These are phyloP conservation scores for Oryza brachyantha DNA, from an alignment of 176 grass and related monocot species.

Conservation along the genomic window DNA sequence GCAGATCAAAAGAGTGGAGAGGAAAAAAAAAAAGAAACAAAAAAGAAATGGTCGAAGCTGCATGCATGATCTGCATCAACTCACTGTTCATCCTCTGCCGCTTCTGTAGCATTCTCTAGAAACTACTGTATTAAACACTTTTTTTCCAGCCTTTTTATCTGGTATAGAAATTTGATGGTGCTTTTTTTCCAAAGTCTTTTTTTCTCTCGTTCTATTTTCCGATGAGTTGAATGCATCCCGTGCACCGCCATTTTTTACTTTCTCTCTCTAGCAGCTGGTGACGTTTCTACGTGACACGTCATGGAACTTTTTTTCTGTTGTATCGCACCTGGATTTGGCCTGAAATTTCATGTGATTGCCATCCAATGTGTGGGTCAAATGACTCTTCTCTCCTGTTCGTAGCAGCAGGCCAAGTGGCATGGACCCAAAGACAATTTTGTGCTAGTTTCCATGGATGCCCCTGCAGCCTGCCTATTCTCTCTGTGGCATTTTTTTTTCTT, in stretches of 20 bases:
- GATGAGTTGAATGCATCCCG: slow-evolving; percentile 21
- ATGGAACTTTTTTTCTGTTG: neutral
- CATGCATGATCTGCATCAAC: neutral
- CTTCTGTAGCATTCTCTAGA: neutral
- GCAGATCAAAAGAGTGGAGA: neutral
- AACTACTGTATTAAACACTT: neutral
- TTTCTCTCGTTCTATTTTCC: neutral
- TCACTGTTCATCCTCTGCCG: neutral
- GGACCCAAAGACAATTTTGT: neutral
- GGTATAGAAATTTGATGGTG: neutral
- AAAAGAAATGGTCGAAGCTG: slow-evolving; percentile 5
- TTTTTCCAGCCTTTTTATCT: neutral
- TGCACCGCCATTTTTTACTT: neutral
- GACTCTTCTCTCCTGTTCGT: neutral
- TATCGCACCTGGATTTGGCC: neutral
- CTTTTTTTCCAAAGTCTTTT: neutral
- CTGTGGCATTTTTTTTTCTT: neutral
- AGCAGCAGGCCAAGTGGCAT: neutral
- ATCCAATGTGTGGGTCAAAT: neutral
- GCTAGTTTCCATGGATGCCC: neutral
- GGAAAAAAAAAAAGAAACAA: neutral
- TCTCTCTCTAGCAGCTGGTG: neutral
- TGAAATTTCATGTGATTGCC: neutral
- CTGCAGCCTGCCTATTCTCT: neutral
- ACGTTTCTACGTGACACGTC: slow-evolving; percentile 12